phyloP scores from a whole-genome alignment of 1,139 yeast species.

The Hanseniaspora sp. region DNA sequence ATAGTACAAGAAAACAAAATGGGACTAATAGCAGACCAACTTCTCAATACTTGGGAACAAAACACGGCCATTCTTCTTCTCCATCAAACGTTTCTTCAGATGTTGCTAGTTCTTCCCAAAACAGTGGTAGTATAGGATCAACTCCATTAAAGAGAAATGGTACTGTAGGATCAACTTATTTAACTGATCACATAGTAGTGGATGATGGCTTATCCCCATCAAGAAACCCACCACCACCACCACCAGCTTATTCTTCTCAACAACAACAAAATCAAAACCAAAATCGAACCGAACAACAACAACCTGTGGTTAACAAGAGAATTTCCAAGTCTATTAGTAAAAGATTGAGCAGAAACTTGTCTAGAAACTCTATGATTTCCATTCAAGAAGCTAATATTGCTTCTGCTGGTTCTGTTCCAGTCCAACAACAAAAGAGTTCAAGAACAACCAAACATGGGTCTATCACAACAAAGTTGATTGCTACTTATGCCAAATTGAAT shows the following conservation, averaged over 20 bases:
- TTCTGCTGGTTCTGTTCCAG: constrained; percentile 22
- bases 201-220: constrained; percentile 15
- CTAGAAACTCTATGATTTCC: constrained; percentile 16
- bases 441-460: constrained; percentile 41
- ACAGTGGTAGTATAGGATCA: constrained; percentile 13
- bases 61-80: constrained; percentile 17
- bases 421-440: constrained; percentile 26
- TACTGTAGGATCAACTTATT: constrained; percentile 6
- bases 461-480: constrained; percentile 54
- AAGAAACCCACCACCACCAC: constrained; percentile 23
- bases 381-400: background rate
- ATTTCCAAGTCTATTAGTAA: constrained; percentile 15
- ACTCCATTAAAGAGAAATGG: constrained; percentile 16
- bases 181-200: background rate
- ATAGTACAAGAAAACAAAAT: constrained; percentile 38
- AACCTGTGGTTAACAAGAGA: constrained; percentile 12
- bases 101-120: constrained; percentile 21
- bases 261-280: constrained; percentile 21
- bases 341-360: constrained; percentile 28
- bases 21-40: constrained; percentile 20
- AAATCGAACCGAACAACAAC: too few species aligned
- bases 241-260: constrained; percentile 24
- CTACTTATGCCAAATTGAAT: constrained; percentile 60
- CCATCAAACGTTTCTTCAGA: constrained; percentile 20
- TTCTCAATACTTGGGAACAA: constrained; percentile 20